phyloP scores from a whole-genome alignment of 2,329 filamentous ascomycete genomes.

The Furcasterigmium sp. region DNA sequence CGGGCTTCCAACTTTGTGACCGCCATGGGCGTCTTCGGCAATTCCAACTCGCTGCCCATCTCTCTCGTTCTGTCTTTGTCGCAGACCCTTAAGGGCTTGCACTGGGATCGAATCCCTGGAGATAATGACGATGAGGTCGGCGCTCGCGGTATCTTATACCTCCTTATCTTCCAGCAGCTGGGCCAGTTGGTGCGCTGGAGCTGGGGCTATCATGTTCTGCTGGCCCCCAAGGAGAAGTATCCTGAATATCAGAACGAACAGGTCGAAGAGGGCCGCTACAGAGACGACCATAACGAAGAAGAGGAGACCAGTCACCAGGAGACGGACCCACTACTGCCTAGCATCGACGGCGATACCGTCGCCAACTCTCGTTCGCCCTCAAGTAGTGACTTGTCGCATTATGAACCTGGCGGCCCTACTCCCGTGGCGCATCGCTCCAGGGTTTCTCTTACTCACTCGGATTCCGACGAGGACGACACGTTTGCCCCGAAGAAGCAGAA shows the following conservation, averaged over 20 bases:
- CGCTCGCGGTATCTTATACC: constrained; percentile 88
- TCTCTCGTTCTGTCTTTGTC: constrained; percentile 92
- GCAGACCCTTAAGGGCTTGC: constrained; percentile 83
- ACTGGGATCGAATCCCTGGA: constrained; percentile 86
- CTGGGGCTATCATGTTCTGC: constrained; percentile 92
- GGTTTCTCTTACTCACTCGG: constrained; percentile 34
- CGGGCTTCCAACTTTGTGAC: constrained; percentile 90
- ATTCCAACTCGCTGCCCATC: constrained; percentile 96
- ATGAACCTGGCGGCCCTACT: constrained; percentile 51
- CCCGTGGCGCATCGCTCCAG: constrained; percentile 45
- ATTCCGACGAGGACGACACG: constrained; percentile 42
- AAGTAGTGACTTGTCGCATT: constrained; percentile 39
- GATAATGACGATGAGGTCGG: constrained; percentile 95
- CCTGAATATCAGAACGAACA: constrained; percentile 54
- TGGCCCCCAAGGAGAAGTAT: constrained; percentile 78
- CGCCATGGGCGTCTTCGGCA: constrained; percentile 96
- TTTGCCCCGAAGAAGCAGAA: constrained; percentile 18
- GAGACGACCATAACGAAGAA: constrained; percentile 14
- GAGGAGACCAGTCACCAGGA: constrained; percentile 31
- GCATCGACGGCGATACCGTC: constrained; percentile 35
- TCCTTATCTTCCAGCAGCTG: constrained; percentile 95
- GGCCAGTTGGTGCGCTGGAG: constrained; percentile 95
- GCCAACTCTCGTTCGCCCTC: constrained; percentile 17
- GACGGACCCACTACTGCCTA: constrained; percentile 37
- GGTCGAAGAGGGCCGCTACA: constrained; percentile 55